Evolutionary conservation across 2,329 filamentous ascomycete species (phyloP), one percentile per base, ranked within the genome.

Genomic region (Fusarium succisae): DNA sequence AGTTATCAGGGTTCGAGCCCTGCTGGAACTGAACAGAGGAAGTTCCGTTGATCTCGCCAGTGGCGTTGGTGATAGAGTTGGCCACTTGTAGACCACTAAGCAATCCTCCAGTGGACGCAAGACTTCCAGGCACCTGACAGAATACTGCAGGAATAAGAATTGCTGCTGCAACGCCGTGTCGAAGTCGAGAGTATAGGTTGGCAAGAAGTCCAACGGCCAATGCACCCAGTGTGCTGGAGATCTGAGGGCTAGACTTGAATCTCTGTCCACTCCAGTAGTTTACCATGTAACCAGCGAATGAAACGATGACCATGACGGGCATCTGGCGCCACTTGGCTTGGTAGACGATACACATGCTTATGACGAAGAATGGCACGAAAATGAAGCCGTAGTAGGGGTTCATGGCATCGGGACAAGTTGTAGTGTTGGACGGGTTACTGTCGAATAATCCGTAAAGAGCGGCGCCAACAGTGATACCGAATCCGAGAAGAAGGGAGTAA

Each of bases 291-390:
- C 94, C 94, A 1, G 89, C 87, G 65, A 93, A 89, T 4, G 93
- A 90, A 63, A 96, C 94, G 53, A 91, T 44, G 5, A 94, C 83
- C 93, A 96, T 96, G 59, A 93, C 86, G 0, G 94, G 94, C 75
- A 92, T 90, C 80, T 96, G 94, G 75, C 91, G 93, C 89, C 91
- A 94, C 81, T 94, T 94, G 44, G 92, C 93, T 76, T 95, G 93
- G 80, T 95, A 95, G 80, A 95, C 90, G 64, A 95, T 84, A 54
- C 92, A 90, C 44, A 96, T 87, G 77, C 91, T 94, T 35, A 94
- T 79, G 14, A 93, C 90, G 80, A 95, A 97, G 12, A 88, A 81
- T 0, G 92, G 89, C 0, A 96, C 94, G 78, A 94, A 95, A 37
- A 92, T 84, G 82, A 95, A 94, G 65, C 87, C 88, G 55, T 82